Base-by-base conservation (phyloP, 2,329 filamentous ascomycete genomes). In the Colletotrichum sublineola region DNA sequence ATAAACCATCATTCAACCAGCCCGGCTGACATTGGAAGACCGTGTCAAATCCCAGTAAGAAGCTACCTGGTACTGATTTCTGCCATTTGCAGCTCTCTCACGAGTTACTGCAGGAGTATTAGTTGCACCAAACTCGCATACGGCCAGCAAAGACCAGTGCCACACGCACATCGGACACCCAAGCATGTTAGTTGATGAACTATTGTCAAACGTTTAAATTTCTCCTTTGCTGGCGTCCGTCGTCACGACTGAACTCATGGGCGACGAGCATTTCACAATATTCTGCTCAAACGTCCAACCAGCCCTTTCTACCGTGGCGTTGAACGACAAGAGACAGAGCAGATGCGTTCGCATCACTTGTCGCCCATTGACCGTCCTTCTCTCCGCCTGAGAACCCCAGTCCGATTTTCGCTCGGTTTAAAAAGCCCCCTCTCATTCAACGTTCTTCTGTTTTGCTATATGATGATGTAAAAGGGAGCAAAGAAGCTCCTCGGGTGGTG, bases 231-330 rank as follows among this genome's bases (percentile, higher is more conserved):
- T 69, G 73, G 73, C 57, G 64, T 73, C 70, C 24, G 58, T 62
- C 70, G 18, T 57, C 14, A 46, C n/a, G 56, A 73, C 38, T 12
- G 18, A 53, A 70, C 70, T 48, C 52, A 52, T 61, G 68, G 48
- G 60, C 64, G 63, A 63, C 20, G 71, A 83, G 86, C 87, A 89
- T 89, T 89, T 89, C 87, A 89, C 87, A 89, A 89, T 89, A 89
- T 89, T 89, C 87, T 89, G 87, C 86, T 77, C 71, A 68, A 74
- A 63, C 74, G 72, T 75, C 79, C 75, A 76, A 75, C 76, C 75
- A 76, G 74, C 75, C 73, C 36, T 58, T 65, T 69, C 50, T 50
- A 40, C 62, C 58, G 40, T 24, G 46, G 61, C 61, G 40, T 73
- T 40, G 53, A 69, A 73, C 55, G 48, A 56, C 55, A 55, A 61